These are phyloP conservation scores for Ganoderma leucocontextum DNA, from an alignment of 1,284 basidiomycete genomes.

Conservation along the genomic window DNA sequence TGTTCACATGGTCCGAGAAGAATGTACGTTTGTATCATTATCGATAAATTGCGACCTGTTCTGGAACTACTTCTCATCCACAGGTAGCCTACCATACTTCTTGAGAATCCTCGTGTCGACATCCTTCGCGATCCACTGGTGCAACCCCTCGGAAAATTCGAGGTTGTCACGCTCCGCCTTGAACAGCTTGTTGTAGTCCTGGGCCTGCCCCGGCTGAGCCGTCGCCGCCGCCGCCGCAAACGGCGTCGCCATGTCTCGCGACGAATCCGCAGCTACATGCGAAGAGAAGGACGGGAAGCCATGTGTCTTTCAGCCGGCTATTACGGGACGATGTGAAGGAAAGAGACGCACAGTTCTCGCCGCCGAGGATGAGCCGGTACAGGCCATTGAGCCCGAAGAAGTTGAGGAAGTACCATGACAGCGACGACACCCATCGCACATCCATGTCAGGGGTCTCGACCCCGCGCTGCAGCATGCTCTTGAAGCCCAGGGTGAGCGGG, in stretches of 20 bases:
- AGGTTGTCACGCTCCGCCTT: conserved; percentile 94
- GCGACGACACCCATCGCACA: conserved; percentile 97
- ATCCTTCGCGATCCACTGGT: conserved; percentile 83
- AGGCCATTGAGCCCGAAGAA: conserved; percentile 97
- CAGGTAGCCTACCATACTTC: conserved; percentile 70
- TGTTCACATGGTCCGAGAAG: conserved; percentile 26
- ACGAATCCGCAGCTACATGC: conserved; percentile 74
- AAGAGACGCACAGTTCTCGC: conserved; percentile 80
- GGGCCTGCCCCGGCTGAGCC: conserved; percentile 63
- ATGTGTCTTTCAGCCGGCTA: conserved; percentile 19
- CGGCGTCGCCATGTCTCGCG: conserved; percentile 78
- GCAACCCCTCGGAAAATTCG: conserved; percentile 87
- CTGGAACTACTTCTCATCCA: conserved; percentile 23
- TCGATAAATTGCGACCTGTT: conserved; percentile 26
- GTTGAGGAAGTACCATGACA: conserved; percentile 99
- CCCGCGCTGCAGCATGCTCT: conserved; percentile 97
- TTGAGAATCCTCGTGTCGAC: conserved; percentile 81
- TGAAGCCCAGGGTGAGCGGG: conserved; percentile 96
- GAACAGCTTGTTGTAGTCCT: conserved; percentile 92
- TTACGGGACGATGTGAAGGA: conserved; percentile 12
- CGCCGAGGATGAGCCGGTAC: conserved; percentile 92
- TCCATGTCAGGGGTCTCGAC: conserved; percentile 98
- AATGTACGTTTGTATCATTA: conserved; percentile 36
- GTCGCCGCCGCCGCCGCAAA: conserved; percentile 67
- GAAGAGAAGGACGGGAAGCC: conserved; percentile 23